Base-by-base conservation (phyloP, 495 filamentous ascomycete genomes). In the Hyaloscypha bicolor region DNA sequence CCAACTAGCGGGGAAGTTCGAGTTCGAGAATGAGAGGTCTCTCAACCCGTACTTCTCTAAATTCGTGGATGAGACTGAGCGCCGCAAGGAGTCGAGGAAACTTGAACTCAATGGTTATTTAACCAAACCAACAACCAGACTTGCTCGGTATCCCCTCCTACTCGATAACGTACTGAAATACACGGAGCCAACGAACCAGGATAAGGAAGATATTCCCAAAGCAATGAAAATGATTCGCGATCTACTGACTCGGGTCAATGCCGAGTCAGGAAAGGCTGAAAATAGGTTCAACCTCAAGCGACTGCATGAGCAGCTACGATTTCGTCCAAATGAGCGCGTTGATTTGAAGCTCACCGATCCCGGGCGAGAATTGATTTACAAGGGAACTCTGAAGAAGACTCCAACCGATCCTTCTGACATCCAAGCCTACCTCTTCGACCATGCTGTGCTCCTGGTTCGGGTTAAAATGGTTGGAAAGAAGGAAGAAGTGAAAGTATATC, bases 61-160 rank as follows among this genome's bases (percentile, higher is more conserved):
- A 72, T 98, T 99, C 71, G 96, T 98, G 25, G 96, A 99, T 68
- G 94, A 99, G 72, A 96, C 94, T 1, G 96, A 99, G 74, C 87
- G 96, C 61, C 86, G 96, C 67, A 97, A 97, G 73, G 96, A 99
- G 76, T 97, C 93, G 2, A 86, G 96, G 52, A 99, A 99, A 79
- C 81, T 99, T 37, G 96, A 99, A 78, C 81, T 99, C 58, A 99
- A 99, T 77, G 96, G 96, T 67, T 99, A 99, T 74, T 81, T 99
- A 55, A 99, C 96, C 2, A 99, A 99, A 77, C 96, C 96, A 0
- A 99, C 96, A 6, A 99, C 96, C 35, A 86, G 96, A 82, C 81
- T 99, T 72, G 96, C 96, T 45, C 86, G 96, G 75, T 99, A 99
- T 76, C 96, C 96, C 6, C 82, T 99, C 37, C 83, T 99, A 4